phyloP scores from a whole-genome alignment of 495 filamentous ascomycete species.

The Xylaria grammica region DNA sequence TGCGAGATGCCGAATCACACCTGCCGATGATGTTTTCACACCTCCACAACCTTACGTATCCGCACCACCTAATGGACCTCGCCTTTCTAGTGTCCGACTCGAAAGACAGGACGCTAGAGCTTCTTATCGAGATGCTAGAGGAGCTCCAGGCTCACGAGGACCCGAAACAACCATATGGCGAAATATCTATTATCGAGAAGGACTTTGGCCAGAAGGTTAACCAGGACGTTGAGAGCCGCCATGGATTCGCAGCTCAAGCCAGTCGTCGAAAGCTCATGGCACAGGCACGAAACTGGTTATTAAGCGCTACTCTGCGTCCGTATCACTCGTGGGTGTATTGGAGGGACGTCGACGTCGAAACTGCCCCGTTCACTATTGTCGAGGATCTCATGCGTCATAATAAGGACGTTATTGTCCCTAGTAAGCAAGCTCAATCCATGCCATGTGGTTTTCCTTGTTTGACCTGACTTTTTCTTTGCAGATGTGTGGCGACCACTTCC shows the following conservation, averaged over 20 bases:
- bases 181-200: slow-evolving; percentile 98
- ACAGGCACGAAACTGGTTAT: slow-evolving; percentile 94
- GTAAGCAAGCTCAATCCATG: slow-evolving; percentile 61
- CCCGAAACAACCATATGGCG: slow-evolving; percentile 82
- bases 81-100: slow-evolving; percentile 98
- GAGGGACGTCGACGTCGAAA: slow-evolving; percentile 98
- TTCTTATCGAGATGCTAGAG: slow-evolving; percentile 73
- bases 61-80: slow-evolving; percentile 93
- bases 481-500: slow-evolving; percentile 98
- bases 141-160: slow-evolving; percentile 82
- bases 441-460: slow-evolving; percentile 8
- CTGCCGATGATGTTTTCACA: slow-evolving; percentile 98
- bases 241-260: slow-evolving; percentile 97
- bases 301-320: slow-evolving; percentile 90
- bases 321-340: slow-evolving; percentile 99
- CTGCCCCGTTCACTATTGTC: slow-evolving; percentile 91
- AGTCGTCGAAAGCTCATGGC: slow-evolving; percentile 95
- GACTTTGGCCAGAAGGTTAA: slow-evolving; percentile 98
- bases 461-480: slow-evolving; percentile 41
- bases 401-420: slow-evolving; percentile 98
- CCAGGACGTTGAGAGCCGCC: slow-evolving; percentile 96
- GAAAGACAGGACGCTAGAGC: slow-evolving; percentile 83
- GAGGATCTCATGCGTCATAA: slow-evolving; percentile 99
- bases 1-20: slow-evolving; percentile 92
- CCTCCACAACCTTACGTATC: slow-evolving; percentile 94